phyloP scores from a whole-genome alignment of 2,329 filamentous ascomycete species.

The Polychaeton citri region DNA sequence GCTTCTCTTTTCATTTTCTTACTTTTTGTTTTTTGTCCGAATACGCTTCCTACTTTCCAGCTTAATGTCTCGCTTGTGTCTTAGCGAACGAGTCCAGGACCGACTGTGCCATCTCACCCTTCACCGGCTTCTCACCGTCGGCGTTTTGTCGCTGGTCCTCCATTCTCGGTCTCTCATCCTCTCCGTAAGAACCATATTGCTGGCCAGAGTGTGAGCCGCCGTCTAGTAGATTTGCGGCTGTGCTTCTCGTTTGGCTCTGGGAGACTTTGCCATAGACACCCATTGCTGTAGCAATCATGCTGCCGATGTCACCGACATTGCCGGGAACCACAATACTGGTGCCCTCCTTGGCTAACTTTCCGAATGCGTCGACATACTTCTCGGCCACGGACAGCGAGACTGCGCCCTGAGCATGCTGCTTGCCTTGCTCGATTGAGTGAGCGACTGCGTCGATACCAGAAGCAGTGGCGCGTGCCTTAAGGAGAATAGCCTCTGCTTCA shows the following conservation, averaged over 20 bases:
- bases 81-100: constrained; percentile 27
- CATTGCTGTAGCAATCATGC: constrained; percentile 94
- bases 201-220: constrained; percentile 5
- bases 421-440: constrained; percentile 54
- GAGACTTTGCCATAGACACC: constrained; percentile 91
- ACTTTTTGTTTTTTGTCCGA: no score
- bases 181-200: not conserved
- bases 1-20: no score
- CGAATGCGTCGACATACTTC: constrained; percentile 95
- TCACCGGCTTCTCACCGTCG: constrained; percentile 3
- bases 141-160: constrained; percentile 4
- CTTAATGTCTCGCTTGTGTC: constrained; percentile 22
- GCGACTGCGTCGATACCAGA: constrained; percentile 79
- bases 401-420: constrained; percentile 65
- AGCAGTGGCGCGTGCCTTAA: constrained; percentile 79
- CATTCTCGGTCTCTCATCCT: constrained; percentile 1
- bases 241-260: constrained; percentile 58
- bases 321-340: constrained; percentile 92
- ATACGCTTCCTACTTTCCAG: no score
- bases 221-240: constrained; percentile 38
- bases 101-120: constrained; percentile 22
- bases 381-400: constrained; percentile 83
- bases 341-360: constrained; percentile 82
- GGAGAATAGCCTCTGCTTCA: constrained; percentile 83
- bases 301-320: constrained; percentile 88